Conservation (phyloP, 768 basidiomycete species). For the Pleurotus sapidus region DNA sequence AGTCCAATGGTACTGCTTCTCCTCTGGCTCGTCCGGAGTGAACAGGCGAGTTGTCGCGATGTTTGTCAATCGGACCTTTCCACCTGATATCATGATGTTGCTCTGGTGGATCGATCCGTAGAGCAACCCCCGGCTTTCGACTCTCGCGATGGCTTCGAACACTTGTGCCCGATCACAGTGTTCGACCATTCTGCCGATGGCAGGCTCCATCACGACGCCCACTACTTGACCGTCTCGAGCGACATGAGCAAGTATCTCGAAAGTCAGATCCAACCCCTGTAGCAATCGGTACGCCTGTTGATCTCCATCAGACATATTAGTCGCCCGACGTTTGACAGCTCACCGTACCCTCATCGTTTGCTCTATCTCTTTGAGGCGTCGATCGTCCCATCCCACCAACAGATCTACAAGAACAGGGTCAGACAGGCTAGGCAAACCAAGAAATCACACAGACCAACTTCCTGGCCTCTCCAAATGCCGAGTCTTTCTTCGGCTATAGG, state of each 20-base stretch:
- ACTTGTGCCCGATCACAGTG: slow-evolving; percentile 13
- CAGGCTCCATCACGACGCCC: slow-evolving; percentile 17
- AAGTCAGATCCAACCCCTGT: slow-evolving; percentile 12
- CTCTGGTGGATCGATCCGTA: slow-evolving; percentile 17
- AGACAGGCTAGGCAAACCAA: background rate
- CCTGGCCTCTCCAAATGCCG: slow-evolving; percentile 35
- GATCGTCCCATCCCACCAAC: slow-evolving; percentile 27
- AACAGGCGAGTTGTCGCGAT: slow-evolving; percentile 15
- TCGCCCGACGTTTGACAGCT: slow-evolving; percentile 26
- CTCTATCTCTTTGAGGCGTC: slow-evolving; percentile 20
- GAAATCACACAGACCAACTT: slow-evolving; percentile 26
- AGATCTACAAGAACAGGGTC: slow-evolving; percentile 22
- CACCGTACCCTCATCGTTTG: slow-evolving; percentile 27
- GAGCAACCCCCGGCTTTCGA: slow-evolving; percentile 15
- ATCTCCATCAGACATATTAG: background rate
- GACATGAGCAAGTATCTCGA: slow-evolving; percentile 15
- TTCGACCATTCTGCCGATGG: slow-evolving; percentile 12
- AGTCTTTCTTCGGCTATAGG: slow-evolving; percentile 19
- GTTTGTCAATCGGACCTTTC: slow-evolving; percentile 31
- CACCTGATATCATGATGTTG: slow-evolving; percentile 28
- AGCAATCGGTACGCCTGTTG: slow-evolving; percentile 17
- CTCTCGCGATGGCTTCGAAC: slow-evolving; percentile 12
- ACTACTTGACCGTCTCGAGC: slow-evolving; percentile 15
- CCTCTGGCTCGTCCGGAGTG: background rate
- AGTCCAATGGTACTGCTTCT: slow-evolving; percentile 4